Conservation (phyloP, 805 yeast genomes). For the Maudiozyma serrabonitensis region DNA sequence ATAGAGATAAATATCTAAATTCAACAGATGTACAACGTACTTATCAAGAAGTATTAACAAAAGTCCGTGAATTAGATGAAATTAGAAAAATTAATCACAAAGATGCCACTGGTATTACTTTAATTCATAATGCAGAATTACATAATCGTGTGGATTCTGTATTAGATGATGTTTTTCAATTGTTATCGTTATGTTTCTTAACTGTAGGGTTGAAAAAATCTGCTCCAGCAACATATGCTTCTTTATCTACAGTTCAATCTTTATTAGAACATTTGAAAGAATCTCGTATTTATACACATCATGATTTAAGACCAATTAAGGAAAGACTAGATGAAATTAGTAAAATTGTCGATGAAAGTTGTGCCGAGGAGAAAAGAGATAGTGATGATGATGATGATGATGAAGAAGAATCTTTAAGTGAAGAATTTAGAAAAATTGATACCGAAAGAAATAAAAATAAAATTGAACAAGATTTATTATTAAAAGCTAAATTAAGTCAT, state of each 20-base stretch:
- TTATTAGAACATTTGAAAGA: conserved; percentile 75
- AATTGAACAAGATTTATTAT: conserved; percentile 49
- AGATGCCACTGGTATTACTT: conserved; percentile 16
- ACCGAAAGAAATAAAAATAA: conserved; percentile 32
- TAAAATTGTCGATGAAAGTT: conserved; percentile 43
- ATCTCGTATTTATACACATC: conserved; percentile 70
- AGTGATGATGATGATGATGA: conserved; percentile 3
- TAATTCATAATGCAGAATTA: conserved; percentile 20
- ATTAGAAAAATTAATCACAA: conserved; percentile 37
- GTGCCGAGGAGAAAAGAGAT: conserved; percentile 8
- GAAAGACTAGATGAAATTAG: conserved; percentile 63
- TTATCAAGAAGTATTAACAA: conserved; percentile 47
- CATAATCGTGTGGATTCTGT: conserved; percentile 55
- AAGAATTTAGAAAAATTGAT: conserved; percentile 13
- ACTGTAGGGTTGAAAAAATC: conserved; percentile 85
- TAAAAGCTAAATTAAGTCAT: conserved; percentile 55
- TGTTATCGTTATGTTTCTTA: conserved; percentile 75
- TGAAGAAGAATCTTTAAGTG: conserved; percentile 8
- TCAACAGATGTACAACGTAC: conserved; percentile 56
- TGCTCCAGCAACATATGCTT: conserved; percentile 92
- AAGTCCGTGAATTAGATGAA: conserved; percentile 43
- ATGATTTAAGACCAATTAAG: conserved; percentile 72
- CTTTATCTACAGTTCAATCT: conserved; percentile 76
- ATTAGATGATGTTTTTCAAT: conserved; percentile 82
- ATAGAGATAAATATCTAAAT: conserved; percentile 53